Conservation (phyloP, 495 filamentous ascomycete genomes). For the Elasticomyces elasticus region DNA sequence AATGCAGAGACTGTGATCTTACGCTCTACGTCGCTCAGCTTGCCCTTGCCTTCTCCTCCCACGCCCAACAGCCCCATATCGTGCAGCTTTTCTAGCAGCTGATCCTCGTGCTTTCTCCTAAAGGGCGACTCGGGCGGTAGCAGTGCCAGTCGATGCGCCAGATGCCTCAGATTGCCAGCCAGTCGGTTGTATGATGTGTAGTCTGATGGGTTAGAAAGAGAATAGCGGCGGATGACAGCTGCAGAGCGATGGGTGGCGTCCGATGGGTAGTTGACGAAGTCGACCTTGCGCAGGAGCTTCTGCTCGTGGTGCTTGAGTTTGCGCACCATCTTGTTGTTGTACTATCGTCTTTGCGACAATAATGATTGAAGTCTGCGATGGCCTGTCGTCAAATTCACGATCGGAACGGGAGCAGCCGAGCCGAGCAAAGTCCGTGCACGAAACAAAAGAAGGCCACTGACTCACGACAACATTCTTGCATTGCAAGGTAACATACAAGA, state of each 20-base stretch:
- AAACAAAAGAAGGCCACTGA: no score
- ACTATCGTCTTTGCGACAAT: background rate
- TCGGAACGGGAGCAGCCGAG: background rate
- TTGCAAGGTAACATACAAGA: slow-evolving; percentile 27
- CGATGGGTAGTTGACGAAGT: slow-evolving; percentile 87
- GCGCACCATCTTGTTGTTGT: slow-evolving; percentile 55
- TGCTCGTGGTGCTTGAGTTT: slow-evolving; percentile 90
- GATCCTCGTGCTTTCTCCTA: slow-evolving; percentile 67
- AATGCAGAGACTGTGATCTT: slow-evolving; percentile 79
- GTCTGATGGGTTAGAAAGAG: slow-evolving; percentile 76
- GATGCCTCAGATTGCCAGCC: slow-evolving; percentile 71
- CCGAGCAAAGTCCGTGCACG: no score
- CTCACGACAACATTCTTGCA: background rate
- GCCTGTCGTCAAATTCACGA: background rate
- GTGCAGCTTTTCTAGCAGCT: slow-evolving; percentile 79
- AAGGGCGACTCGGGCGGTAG: slow-evolving; percentile 67
- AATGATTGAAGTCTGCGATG: background rate
- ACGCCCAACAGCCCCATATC: slow-evolving; percentile 70
- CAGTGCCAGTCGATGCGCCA: slow-evolving; percentile 74
- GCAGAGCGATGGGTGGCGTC: slow-evolving; percentile 78
- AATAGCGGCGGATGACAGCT: slow-evolving; percentile 70
- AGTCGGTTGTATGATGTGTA: slow-evolving; percentile 82
- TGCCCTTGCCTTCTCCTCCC: slow-evolving; percentile 39
- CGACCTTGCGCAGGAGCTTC: slow-evolving; percentile 80
- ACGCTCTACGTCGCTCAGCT: slow-evolving; percentile 74